These are phyloP conservation scores for Candida ascalaphidarum DNA, from an alignment of 805 yeast genomes.

Conservation along the genomic window DNA sequence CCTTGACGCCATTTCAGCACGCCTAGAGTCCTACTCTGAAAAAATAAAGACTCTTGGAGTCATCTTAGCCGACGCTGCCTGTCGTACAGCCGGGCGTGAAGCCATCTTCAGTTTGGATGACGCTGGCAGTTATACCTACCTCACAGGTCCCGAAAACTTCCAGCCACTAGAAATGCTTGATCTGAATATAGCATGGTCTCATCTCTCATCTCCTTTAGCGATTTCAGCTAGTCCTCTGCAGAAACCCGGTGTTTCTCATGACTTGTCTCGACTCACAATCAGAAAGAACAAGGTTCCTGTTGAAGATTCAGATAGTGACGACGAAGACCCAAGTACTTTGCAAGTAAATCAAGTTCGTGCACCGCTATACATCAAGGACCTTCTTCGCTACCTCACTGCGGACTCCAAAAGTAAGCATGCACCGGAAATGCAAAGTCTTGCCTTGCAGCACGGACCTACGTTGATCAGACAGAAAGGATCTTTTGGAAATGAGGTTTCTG, in stretches of 20 bases:
- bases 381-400: constrained; percentile 46
- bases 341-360: constrained; percentile 25
- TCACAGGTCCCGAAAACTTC: too few species aligned
- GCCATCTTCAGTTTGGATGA: constrained; percentile 25
- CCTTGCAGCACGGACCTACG: constrained; percentile 44
- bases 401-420: constrained; percentile 38
- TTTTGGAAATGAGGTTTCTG: constrained; percentile 53
- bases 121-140: constrained; percentile 15
- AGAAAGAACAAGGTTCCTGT: constrained; percentile 4
- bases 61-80: constrained; percentile 44
- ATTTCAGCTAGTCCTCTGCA: too few species aligned
- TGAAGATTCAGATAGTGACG: constrained; percentile 32
- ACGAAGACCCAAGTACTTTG: constrained; percentile 39
- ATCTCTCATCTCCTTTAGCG: too few species aligned
- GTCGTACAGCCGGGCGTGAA: constrained; percentile 19
- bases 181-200: too few species aligned
- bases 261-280: too few species aligned
- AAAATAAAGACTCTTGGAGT: constrained; percentile 46
- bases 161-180: too few species aligned
- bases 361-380: constrained; percentile 69
- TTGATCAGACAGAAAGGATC: constrained; percentile 57
- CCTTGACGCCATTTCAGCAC: constrained; percentile 42
- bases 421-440: constrained; percentile 40
- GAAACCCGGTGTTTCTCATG: too few species aligned
- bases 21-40: constrained; percentile 42